phyloP scores from a whole-genome alignment of 2,329 filamentous ascomycete species.

The Fusarium verrucosum region DNA sequence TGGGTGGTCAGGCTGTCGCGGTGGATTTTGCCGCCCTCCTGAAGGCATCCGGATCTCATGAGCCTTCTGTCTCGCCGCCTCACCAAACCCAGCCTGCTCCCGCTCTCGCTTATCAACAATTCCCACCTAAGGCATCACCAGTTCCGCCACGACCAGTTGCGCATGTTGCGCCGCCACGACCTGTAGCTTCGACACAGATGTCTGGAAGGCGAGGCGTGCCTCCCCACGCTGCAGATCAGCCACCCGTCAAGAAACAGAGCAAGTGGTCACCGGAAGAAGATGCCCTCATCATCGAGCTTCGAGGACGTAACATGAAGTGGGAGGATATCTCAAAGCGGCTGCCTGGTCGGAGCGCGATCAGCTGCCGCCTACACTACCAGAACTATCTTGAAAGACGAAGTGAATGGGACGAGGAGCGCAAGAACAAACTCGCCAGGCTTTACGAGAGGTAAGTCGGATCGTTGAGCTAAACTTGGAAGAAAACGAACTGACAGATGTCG shows the following conservation, averaged over 20 bases:
- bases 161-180: conserved; percentile 37
- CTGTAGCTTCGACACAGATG: conserved; percentile 49
- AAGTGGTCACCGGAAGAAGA: conserved; percentile 97
- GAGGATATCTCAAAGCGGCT: conserved; percentile 94
- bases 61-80: conserved; percentile 65
- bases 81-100: conserved; percentile 40
- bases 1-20: conserved; percentile 65
- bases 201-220: conserved; percentile 49
- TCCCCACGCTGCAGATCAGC: conserved; percentile 68
- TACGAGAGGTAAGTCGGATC: conserved; percentile 82
- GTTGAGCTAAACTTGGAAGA: not conserved
- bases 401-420: conserved; percentile 97
- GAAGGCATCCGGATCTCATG: conserved; percentile 78
- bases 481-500: conserved; percentile 30
- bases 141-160: conserved; percentile 37
- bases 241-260: conserved; percentile 90
- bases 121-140: conserved; percentile 37
- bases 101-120: conserved; percentile 22
- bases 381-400: conserved; percentile 94
- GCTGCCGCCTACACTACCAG: conserved; percentile 93
- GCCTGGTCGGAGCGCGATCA: conserved; percentile 91
- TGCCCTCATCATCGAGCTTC: conserved; percentile 89
- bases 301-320: conserved; percentile 96
- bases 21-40: conserved; percentile 96
- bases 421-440: conserved; percentile 92